Evolutionary conservation across 1,284 basidiomycete genomes (phyloP), one percentile per base, ranked within the genome.

Genomic region (Dichomitus squalens): DNA sequence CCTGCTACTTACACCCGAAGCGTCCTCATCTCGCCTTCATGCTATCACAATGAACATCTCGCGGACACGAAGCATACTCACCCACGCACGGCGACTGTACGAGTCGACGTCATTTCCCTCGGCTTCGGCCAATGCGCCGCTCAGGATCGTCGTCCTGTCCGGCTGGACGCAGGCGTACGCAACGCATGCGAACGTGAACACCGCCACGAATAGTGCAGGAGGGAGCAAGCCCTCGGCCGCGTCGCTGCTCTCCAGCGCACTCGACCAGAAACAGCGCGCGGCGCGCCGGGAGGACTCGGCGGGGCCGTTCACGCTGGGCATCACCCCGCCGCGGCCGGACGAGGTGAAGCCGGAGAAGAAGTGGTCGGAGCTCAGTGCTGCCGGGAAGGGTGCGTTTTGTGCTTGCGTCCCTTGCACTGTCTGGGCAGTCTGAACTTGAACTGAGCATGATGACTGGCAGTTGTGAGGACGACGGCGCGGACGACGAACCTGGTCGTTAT

Each of bases 401-500:
- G 27, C 27, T 7, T 9, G 18, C 27, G 7, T 11, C 9, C 12
- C 1, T 6, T 36, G 16, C 47, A 8, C 35, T 2, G 33, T 38
- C n/a, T n/a, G n/a, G n/a, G n/a, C n/a, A n/a, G n/a, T n/a, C n/a
- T n/a, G n/a, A n/a, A n/a, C n/a, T n/a, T n/a, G 16, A 11, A 3
- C 7, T 41, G 34, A n/a, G 20, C 8, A 21, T 27, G 5, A 14
- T 34, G 11, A 11, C 3, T 21, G 1, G 27, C 36, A 93, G 93
- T 92, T n/a, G 77, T 85, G 41, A 85, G 93, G 31, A 88, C 91
- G 36, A 90, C 92, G 0, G 87, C 86, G 51, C 84, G 88, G 64
- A 92, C 91, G 34, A 85, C 91, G 7, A 96, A 95, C 67, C 72
- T 96, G 14, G 81, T 85, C 7, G 90, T 97, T 50, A 94, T 97